Conservation (phyloP, 23 red algal species). For the Gracilaria caudata region DNA sequence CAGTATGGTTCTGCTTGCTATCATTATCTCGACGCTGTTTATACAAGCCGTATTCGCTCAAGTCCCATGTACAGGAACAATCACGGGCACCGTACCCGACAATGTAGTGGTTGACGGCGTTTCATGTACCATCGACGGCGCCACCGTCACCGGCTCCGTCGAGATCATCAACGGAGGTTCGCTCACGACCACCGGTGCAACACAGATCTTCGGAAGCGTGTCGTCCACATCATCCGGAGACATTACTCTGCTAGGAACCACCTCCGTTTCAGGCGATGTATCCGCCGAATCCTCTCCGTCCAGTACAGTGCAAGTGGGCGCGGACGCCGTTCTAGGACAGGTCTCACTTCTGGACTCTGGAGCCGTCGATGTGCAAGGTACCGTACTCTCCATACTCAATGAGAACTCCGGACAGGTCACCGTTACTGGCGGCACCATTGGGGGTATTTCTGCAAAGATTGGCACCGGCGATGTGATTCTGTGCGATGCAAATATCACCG, state of each 20-base stretch:
- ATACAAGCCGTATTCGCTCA: neutral
- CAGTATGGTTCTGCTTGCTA: too few relatives aligned
- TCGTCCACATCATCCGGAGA: neutral
- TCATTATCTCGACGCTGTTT: too few relatives aligned
- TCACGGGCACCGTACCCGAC: conserved; percentile 18
- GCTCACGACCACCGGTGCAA: conserved; percentile 4
- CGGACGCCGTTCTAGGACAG: conserved; percentile 10
- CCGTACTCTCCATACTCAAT: neutral
- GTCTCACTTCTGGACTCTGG: conserved; percentile 14
- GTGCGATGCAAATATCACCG: conserved; percentile 17
- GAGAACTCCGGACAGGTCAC: conserved; percentile 3
- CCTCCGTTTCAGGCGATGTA: conserved; percentile 23
- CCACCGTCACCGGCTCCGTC: conserved; percentile 25
- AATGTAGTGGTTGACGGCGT: neutral
- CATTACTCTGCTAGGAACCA: conserved; percentile 14
- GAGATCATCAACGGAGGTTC: conserved; percentile 10
- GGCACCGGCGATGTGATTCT: conserved; percentile 11
- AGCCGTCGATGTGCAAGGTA: neutral
- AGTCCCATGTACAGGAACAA: conserved; percentile 5
- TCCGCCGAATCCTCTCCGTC: conserved; percentile 9
- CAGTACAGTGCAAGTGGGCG: neutral
- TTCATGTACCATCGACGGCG: conserved; percentile 4
- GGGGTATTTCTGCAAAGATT: neutral
- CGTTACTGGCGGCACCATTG: neutral
- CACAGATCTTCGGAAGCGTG: conserved; percentile 36